These are phyloP conservation scores for Tulasnella sp. DNA, from an alignment of 768 basidiomycete species.

Conservation along the genomic window DNA sequence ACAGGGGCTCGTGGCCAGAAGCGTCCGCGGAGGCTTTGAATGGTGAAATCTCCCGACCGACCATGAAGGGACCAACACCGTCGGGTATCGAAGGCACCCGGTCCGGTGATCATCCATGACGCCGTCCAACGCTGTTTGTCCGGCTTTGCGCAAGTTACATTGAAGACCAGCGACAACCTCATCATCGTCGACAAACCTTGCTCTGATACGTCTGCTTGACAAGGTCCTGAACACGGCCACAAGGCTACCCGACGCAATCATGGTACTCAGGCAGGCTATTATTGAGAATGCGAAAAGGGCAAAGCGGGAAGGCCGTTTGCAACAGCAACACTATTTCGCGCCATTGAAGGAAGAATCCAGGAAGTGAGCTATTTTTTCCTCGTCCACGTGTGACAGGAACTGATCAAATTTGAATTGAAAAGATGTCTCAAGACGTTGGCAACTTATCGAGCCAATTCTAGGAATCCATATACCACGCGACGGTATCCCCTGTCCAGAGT, in stretches of 20 bases:
- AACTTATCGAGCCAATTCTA: conserved; percentile 39
- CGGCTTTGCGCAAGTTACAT: not conserved
- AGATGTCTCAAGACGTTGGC: conserved; percentile 55
- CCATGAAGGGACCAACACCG: not conserved
- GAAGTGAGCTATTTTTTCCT: not conserved
- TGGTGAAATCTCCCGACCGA: not conserved
- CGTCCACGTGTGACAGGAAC: not conserved
- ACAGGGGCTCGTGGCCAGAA: not conserved
- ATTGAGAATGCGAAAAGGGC: not conserved
- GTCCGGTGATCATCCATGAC: not conserved
- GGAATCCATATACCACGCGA: conserved; percentile 29
- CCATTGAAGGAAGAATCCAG: conserved; percentile 38
- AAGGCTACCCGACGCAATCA: too few species aligned
- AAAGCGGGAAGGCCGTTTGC: not conserved
- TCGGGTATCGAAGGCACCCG: not conserved
- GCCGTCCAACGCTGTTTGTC: not conserved
- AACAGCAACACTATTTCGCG: conserved; percentile 38
- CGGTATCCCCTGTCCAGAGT: conserved; percentile 49
- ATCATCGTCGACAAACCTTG: too few species aligned
- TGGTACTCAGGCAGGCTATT: not conserved
- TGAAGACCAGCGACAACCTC: too few species aligned
- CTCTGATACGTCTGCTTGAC: too few species aligned
- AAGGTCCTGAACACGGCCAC: too few species aligned
- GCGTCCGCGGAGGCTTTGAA: not conserved
- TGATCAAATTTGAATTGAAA: not conserved